Evolutionary conservation across 257 asterid genomes (phyloP).

Genomic region (Nicotiana sylvestris): DNA sequence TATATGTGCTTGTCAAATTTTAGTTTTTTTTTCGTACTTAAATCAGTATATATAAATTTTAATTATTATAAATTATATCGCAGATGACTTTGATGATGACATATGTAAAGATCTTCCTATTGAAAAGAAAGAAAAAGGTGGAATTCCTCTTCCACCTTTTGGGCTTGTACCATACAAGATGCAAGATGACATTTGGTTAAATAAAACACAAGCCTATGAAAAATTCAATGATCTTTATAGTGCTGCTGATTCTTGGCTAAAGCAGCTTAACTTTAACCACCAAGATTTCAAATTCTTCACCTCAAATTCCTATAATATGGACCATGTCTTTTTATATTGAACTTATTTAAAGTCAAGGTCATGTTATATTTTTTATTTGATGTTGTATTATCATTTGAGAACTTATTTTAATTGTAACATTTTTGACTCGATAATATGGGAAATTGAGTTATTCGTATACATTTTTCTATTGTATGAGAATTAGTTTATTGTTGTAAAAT

Average conservation of each 20-base stretch:
- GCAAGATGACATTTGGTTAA: constrained; percentile 67
- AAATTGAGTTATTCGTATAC: no score
- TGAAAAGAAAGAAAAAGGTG: constrained; percentile 11
- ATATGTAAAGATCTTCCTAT: background rate
- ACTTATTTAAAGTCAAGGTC: no score
- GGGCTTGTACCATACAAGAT: constrained; percentile 62
- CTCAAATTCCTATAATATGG: background rate
- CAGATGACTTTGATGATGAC: background rate
- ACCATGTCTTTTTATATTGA: no score
- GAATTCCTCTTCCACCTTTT: constrained; percentile 52
- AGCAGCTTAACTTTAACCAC: constrained; percentile 28
- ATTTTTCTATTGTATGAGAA: no score
- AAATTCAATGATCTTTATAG: constrained; percentile 17
- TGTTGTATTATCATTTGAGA: no score
- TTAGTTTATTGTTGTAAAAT: no score
- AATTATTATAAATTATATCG: background rate
- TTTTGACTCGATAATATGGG: no score
- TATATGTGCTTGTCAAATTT: background rate
- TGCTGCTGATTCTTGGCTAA: constrained; percentile 35
- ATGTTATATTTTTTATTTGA: no score
- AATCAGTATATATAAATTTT: no score
- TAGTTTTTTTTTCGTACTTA: background rate
- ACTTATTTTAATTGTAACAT: no score
- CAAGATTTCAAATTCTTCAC: constrained; percentile 32
- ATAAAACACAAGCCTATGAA: constrained; percentile 15